Percentiles rank a stretch among this genome's conserved stretches.
These are phyloP conservation scores for Trichosporon asahii DNA, from an alignment of 1,284 basidiomycete genomes.

Conservation along the genomic window DNA sequence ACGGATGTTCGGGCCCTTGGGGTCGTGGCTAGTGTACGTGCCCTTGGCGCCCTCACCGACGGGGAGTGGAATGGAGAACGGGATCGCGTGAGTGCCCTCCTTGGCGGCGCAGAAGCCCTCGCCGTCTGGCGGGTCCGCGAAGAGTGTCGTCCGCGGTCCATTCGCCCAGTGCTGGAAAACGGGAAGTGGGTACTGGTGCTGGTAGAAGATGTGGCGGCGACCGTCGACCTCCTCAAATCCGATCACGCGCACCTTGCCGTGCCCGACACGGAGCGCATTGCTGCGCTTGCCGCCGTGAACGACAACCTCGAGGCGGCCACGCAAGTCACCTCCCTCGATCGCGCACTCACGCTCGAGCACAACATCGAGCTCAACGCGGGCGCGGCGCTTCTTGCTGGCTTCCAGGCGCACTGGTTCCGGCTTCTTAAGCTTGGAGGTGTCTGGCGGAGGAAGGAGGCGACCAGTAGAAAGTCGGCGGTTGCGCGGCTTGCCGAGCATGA, in stretches of 20 bases:
- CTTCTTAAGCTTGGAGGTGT: conserved; percentile 23
- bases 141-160: conserved; percentile 54
- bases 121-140: conserved; percentile 59
- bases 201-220: conserved; percentile 79
- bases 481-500: conserved; percentile 44
- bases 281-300: conserved; percentile 63
- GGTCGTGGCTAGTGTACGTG: conserved; percentile 59
- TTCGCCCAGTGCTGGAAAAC: conserved; percentile 50
- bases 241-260: conserved; percentile 76
- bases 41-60: conserved; percentile 71
- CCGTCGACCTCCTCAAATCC: conserved; percentile 68
- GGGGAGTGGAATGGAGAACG: conserved; percentile 75
- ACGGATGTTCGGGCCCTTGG: conserved; percentile 59
- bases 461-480: conserved; percentile 36
- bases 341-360: conserved; percentile 70
- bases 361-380: conserved; percentile 81
- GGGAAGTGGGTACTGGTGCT: conserved; percentile 65
- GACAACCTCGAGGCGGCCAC: conserved; percentile 68
- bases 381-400: conserved; percentile 64
- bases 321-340: conserved; percentile 75
- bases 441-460: conserved; percentile 40
- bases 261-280: conserved; percentile 66
- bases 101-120: conserved; percentile 68
- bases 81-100: conserved; percentile 69
- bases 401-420: conserved; percentile 45